Evolutionary conservation across 176 grass and related monocot genomes (phyloP).

Genomic region (Cenchrus purpureus): DNA sequence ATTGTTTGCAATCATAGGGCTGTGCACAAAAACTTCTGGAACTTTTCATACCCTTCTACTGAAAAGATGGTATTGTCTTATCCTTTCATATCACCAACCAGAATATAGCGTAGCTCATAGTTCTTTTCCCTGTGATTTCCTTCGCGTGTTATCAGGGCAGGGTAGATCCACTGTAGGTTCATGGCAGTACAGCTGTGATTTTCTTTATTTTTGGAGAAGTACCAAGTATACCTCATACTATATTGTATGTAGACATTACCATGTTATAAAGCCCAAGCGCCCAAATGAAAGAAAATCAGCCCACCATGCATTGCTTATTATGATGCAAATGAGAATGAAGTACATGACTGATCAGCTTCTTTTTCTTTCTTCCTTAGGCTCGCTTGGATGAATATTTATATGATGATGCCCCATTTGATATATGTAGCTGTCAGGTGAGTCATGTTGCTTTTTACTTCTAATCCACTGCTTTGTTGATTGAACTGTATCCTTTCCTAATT

Average conservation of each 20-base stretch:
- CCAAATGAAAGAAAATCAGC: background rate
- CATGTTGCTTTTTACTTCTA: constrained; percentile 8
- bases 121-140: background rate
- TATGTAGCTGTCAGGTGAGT: constrained; percentile 91
- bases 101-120: background rate
- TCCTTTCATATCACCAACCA: background rate
- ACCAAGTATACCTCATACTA: background rate
- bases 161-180: no score
- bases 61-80: constrained; percentile 5
- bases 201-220: background rate
- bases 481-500: constrained; percentile 6
- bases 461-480: background rate
- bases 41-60: constrained; percentile 26
- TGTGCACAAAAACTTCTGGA: background rate
- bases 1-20: background rate
- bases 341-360: background rate
- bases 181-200: background rate
- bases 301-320: background rate
- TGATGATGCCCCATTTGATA: constrained; percentile 90
- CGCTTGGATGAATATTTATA: constrained; percentile 78
- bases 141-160: background rate
- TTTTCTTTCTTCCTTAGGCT: constrained; percentile 55
- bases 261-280: background rate
- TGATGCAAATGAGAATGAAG: background rate
- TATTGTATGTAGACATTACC: background rate